phyloP scores from a whole-genome alignment of 352 stramenopile species.

The Salisapilia sapeloensis region DNA sequence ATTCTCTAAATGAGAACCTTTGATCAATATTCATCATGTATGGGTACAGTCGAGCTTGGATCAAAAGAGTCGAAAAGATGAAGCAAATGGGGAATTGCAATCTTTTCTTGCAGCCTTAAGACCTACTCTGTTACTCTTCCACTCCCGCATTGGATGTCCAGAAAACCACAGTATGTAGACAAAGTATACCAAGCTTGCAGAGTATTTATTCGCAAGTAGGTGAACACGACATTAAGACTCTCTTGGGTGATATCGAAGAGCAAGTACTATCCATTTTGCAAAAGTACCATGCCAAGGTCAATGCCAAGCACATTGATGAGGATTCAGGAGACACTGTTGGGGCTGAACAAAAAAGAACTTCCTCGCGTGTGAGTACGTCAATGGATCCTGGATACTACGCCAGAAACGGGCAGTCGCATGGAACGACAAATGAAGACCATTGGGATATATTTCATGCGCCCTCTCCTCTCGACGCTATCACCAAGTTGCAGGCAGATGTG shows the following conservation, averaged over 20 bases:
- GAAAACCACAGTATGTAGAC: conserved; percentile 31
- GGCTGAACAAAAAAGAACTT: background rate
- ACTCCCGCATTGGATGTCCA: conserved; percentile 52
- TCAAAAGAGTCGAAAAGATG: conserved; percentile 61
- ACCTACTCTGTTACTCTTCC: conserved; percentile 33
- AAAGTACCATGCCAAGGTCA: conserved; percentile 41
- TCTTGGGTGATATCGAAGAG: conserved; percentile 61
- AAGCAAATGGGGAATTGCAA: conserved; percentile 50
- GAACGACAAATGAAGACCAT: no score
- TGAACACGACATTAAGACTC: conserved; percentile 51
- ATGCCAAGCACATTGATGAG: conserved; percentile 17
- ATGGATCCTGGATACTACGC: no score
- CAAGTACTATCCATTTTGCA: conserved; percentile 48
- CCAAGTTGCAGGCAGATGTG: no score
- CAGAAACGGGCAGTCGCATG: no score
- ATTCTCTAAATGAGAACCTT: no score
- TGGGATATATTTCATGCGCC: no score
- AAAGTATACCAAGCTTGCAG: background rate
- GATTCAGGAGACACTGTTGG: conserved; percentile 2
- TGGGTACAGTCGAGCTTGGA: conserved; percentile 25
- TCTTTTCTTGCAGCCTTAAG: conserved; percentile 43
- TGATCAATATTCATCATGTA: no score
- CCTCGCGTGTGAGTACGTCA: background rate
- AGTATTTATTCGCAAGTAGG: conserved; percentile 7
- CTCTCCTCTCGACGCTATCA: no score